Evolutionary conservation across 768 basidiomycete genomes (phyloP).

Genomic region (Nevesoporus exiguus): DNA sequence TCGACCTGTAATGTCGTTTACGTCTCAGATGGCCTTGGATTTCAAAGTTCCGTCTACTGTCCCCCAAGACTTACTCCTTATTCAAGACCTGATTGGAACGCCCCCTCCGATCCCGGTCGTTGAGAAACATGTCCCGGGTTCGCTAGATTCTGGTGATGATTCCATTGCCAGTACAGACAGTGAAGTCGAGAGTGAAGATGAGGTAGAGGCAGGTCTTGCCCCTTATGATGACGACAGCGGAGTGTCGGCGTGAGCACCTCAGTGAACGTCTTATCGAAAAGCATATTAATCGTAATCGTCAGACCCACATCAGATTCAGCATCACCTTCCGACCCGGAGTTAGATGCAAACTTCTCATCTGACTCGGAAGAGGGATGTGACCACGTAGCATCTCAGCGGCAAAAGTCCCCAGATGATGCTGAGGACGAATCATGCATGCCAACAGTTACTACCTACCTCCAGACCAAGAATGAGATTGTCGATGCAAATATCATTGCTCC

Average conservation of each 20-base stretch:
- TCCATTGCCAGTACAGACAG: slow-evolving; percentile 50
- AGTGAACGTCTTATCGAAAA: not conserved
- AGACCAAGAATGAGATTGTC: slow-evolving; percentile 67
- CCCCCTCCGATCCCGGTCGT: slow-evolving; percentile 2
- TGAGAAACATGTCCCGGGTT: not conserved
- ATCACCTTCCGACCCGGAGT: slow-evolving; percentile 37
- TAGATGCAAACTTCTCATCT: slow-evolving; percentile 19
- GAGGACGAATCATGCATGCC: slow-evolving; percentile 49
- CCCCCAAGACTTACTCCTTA: slow-evolving; percentile 73
- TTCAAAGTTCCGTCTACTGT: slow-evolving; percentile 63
- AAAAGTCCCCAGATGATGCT: slow-evolving; percentile 23
- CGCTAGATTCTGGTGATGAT: slow-evolving; percentile 36
- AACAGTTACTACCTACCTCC: slow-evolving; percentile 43
- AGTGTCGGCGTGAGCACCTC: slow-evolving; percentile 20
- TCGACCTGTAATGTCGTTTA: not conserved
- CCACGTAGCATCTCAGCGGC: slow-evolving; percentile 1
- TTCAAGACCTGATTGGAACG: slow-evolving; percentile 58
- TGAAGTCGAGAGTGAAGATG: slow-evolving; percentile 63
- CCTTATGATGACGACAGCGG: slow-evolving; percentile 39
- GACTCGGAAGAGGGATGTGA: slow-evolving; percentile 18
- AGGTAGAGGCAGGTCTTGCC: slow-evolving; percentile 64
- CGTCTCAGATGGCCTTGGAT: slow-evolving; percentile 24
- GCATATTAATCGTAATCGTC: slow-evolving; percentile 20
- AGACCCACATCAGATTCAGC: slow-evolving; percentile 35
- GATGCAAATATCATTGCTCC: slow-evolving; percentile 62